These are phyloP conservation scores for Gamarada debralockiae DNA, from an alignment of 495 filamentous ascomycete species.

Conservation along the genomic window DNA sequence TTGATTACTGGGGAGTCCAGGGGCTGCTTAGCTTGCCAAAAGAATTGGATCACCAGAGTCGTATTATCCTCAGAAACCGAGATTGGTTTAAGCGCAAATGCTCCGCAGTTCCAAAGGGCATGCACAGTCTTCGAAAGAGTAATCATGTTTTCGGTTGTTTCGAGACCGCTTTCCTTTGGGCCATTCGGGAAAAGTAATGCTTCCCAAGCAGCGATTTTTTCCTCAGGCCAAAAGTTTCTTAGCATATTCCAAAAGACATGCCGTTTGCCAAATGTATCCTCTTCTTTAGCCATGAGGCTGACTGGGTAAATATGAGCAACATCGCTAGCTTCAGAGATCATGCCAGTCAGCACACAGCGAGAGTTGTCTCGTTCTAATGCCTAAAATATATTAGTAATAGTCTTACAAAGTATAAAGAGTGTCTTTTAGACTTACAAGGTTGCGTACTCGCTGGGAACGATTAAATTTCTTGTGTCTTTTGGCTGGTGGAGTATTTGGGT, in stretches of 20 bases:
- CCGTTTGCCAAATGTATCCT: conserved; percentile 15
- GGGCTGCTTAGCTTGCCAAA: conserved; percentile 19
- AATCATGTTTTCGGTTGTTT: conserved; percentile 17
- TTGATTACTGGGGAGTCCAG: conserved; percentile 8
- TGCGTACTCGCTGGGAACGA: neutral
- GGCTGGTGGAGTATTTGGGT: neutral
- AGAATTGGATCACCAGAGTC: conserved; percentile 18
- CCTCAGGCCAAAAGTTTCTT: conserved; percentile 13
- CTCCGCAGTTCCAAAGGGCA: conserved; percentile 11
- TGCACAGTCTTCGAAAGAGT: conserved; percentile 12
- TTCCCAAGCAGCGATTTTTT: conserved; percentile 21
- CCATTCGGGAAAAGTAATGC: conserved; percentile 16
- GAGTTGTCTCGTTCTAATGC: conserved; percentile 16
- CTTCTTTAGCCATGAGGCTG: neutral
- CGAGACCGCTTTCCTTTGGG: conserved; percentile 8
- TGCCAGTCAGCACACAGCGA: conserved; percentile 16
- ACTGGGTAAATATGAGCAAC: conserved; percentile 20
- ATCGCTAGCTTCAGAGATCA: neutral
- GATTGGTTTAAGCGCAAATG: conserved; percentile 20
- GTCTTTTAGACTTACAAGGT: neutral
- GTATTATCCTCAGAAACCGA: conserved; percentile 15
- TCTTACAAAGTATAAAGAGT: neutral
- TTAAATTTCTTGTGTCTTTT: conserved; percentile 1
- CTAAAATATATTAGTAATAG: neutral
- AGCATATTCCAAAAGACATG: conserved; percentile 16